Base-by-base conservation (phyloP, 805 yeast genomes). In the Zygosaccharomyces kombuchaensis region DNA sequence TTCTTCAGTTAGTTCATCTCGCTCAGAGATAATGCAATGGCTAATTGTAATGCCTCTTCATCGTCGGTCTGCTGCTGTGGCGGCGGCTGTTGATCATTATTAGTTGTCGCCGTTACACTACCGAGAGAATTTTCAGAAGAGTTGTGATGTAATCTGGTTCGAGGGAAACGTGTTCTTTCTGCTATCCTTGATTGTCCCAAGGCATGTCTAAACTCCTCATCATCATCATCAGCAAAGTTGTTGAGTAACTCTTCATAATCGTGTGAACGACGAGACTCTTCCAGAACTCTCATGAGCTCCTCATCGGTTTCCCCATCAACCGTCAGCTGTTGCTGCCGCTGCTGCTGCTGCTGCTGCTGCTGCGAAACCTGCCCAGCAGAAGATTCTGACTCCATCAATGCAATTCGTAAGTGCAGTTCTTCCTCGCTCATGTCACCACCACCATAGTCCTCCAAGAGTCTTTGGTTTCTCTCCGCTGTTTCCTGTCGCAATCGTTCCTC, bases 371-470 rank as follows among this genome's bases (percentile, higher is more conserved):
- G 39, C 7, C 21, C 45, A 36, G 10, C 31, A 1, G 34, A 19
- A 2, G 52, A 43, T 43, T 56, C 55, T 2, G 70, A 66, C 44
- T 66, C 70, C 54, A 65, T 48, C 22, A 66, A 38, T 2, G 70
- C 70, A 38, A 66, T 65, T 41, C 55, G 49, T 34, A 65, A 44
- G 36, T 62, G 65, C 8, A 61, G 37, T 22, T 65, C 64, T 16
- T 66, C 68, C 23, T 62, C 65, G 30, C 64, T 65, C 3, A 61
- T 34, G 44, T 59, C 63, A 21, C 68, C 68, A 43, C 65, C 62
- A 43, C 65, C 62, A 42, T 60, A 62, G 23, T 51, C 45, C 34
- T 53, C 48, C 21, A 58, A 34, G 21, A 62, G 40, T 36, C 54
- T 50, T 25, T 52, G 50, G 16, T 45, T 52, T 42, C 51, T 55